Evolutionary conservation across 2,329 filamentous ascomycete genomes (phyloP).

Genomic region (Chaetomium sp.): DNA sequence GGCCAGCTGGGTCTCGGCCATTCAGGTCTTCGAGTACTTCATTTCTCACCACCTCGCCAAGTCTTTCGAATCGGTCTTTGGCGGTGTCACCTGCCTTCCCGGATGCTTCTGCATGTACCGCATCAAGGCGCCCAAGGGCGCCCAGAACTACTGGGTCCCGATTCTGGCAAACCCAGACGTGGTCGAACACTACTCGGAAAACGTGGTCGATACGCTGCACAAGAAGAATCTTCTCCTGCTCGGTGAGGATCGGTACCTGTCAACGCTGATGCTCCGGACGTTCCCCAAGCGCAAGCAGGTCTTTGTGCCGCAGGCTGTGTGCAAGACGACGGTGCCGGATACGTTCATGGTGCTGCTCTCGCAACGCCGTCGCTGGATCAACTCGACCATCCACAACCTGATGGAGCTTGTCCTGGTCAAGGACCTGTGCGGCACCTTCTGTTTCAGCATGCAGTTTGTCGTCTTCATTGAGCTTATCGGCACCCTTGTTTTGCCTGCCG

Average conservation of each 20-base stretch:
- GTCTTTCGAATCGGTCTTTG: conserved; percentile 97
- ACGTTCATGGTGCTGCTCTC: conserved; percentile 89
- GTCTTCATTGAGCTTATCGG: conserved; percentile 94
- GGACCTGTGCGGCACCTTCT: conserved; percentile 97
- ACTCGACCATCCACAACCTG: conserved; percentile 97
- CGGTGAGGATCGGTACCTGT: conserved; percentile 92
- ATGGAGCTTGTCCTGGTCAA: conserved; percentile 96
- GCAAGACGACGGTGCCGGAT: conserved; percentile 96
- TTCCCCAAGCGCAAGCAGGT: conserved; percentile 99
- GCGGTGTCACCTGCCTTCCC: conserved; percentile 96
- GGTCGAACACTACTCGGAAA: conserved; percentile 98
- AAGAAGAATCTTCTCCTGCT: conserved; percentile 93
- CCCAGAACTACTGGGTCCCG: conserved; percentile 98
- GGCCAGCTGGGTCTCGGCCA: conserved; percentile 91
- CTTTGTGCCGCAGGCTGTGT: conserved; percentile 96
- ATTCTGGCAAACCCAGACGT: conserved; percentile 98
- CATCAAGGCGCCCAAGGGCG: conserved; percentile 98
- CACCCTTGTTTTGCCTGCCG: conserved; percentile 90
- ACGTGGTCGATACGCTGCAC: conserved; percentile 96
- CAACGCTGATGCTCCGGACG: conserved; percentile 96
- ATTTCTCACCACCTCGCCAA: conserved; percentile 97
- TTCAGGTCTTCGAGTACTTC: conserved; percentile 99
- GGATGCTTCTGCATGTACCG: conserved; percentile 99
- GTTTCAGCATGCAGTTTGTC: conserved; percentile 99
- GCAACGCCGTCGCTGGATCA: conserved; percentile 97